These are phyloP conservation scores for Lophiostoma macrostomum DNA, from an alignment of 495 filamentous ascomycete species.

Conservation along the genomic window DNA sequence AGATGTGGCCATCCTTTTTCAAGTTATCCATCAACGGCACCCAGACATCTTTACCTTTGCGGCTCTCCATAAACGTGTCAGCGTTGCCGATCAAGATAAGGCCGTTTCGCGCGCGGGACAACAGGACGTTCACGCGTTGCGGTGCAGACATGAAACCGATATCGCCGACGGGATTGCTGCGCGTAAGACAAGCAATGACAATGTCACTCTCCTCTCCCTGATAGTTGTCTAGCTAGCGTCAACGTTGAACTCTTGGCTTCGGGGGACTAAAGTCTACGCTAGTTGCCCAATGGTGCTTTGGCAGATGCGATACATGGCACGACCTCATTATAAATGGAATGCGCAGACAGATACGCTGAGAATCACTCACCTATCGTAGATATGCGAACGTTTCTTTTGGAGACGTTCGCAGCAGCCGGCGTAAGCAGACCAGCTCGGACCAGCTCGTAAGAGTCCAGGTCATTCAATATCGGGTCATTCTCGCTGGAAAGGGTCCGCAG, in stretches of 20 bases:
- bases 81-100: slow-evolving; percentile 73
- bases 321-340: background rate
- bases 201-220: slow-evolving; percentile 80
- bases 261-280: too few relatives aligned
- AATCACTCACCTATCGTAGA: slow-evolving; percentile 60
- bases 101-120: slow-evolving; percentile 65
- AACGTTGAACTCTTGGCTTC: slow-evolving; percentile 4
- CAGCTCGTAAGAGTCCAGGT: slow-evolving; percentile 66
- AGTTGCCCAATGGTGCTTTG: too few relatives aligned
- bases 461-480: slow-evolving; percentile 62
- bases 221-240: slow-evolving; percentile 60
- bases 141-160: slow-evolving; percentile 73
- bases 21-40: slow-evolving; percentile 55
- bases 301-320: background rate
- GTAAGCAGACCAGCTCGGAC: slow-evolving; percentile 62
- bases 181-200: slow-evolving; percentile 63
- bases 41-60: slow-evolving; percentile 62
- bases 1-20: slow-evolving; percentile 54
- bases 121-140: slow-evolving; percentile 67
- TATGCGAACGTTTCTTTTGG: slow-evolving; percentile 54
- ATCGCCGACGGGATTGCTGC: slow-evolving; percentile 61
- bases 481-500: slow-evolving; percentile 52
- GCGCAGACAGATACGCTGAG: background rate
- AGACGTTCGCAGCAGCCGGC: slow-evolving; percentile 50
- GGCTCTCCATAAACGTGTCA: slow-evolving; percentile 61